Base-by-base conservation (phyloP, 2,329 filamentous ascomycete genomes). In the Setomelanomma holmii region DNA sequence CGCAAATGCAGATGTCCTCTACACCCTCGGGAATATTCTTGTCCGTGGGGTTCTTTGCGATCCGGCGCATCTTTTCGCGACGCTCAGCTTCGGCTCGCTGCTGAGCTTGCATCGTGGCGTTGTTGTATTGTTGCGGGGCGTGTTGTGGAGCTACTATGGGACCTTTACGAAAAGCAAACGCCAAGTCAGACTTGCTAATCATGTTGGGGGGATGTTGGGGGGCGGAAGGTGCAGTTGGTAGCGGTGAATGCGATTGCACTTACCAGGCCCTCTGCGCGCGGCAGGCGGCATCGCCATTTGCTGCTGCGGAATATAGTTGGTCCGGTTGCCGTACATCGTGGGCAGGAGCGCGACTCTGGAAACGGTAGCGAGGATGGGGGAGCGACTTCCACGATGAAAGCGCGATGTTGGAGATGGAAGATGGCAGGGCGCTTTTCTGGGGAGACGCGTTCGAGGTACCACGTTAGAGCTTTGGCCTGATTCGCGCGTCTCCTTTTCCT, bases 11-110 rank as follows among this genome's bases (percentile, higher is more conserved):
- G 58, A 89, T 85, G 41, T 91, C 87, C 64, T 76, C 93, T 39
- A 96, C 83, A 49, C 91, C 92, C 60, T 98, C 93, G 34, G 95
- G 93, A 21, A 99, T 86, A 66, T 91, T 95, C 82, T 91, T 96
- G 76, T 99, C 95, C 52, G 92, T 97, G 1, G 95, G 95, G 76
- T 93, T 96, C 71, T 88, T 87, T 69, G 90, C 91, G 63, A 91
- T 87, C 55, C 92, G 86, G 75, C 93, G 91, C 40, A 89, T 87
- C 58, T 86, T 81, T 72, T 90, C 88, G 61, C 81, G 82, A 39
- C 85, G 84, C 60, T 81, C 76, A 49, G 73, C 62, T 41, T 76
- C 75, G 55, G 76, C 77, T 51, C 76, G 73, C 52, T 78, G 73
- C 57, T 80, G 77, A 50, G 75, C 75, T 49, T 80, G 77, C 64